phyloP scores from a whole-genome alignment of 2,329 filamentous ascomycete genomes.

The Shiraia sp. region DNA sequence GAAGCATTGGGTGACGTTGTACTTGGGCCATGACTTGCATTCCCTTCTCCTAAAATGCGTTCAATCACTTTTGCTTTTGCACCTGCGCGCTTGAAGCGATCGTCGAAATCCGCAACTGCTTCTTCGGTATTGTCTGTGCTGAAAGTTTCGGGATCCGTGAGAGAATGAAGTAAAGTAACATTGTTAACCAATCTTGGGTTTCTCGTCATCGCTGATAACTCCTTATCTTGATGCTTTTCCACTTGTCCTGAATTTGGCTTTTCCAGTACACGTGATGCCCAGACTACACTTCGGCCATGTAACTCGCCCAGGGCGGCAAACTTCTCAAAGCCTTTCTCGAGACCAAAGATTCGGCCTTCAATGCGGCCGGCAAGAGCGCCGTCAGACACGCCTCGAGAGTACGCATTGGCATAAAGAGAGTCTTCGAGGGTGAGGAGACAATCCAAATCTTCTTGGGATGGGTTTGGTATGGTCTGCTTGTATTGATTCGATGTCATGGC shows the following conservation, averaged over 20 bases:
- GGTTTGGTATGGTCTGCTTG: slow-evolving; percentile 4
- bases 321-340: slow-evolving; percentile 93
- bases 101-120: slow-evolving; percentile 87
- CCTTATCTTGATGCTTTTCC: not conserved
- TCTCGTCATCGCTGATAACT: slow-evolving; percentile 52
- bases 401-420: slow-evolving; percentile 81
- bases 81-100: slow-evolving; percentile 79
- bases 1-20: slow-evolving; percentile 36
- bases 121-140: slow-evolving; percentile 85
- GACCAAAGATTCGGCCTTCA: slow-evolving; percentile 87
- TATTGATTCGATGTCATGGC: slow-evolving; percentile 7
- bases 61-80: slow-evolving; percentile 87
- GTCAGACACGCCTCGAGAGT: slow-evolving; percentile 73
- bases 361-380: slow-evolving; percentile 77
- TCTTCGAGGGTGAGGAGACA: slow-evolving; percentile 64
- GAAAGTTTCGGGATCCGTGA: slow-evolving; percentile 78
- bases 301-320: slow-evolving; percentile 79
- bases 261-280: slow-evolving; percentile 69
- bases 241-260: not conserved
- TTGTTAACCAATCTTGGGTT: slow-evolving; percentile 77
- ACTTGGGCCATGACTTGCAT: not conserved
- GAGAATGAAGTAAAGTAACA: slow-evolving; percentile 70
- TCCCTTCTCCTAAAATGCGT: slow-evolving; percentile 59
- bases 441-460: slow-evolving; percentile 55
- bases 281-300: slow-evolving; percentile 79